Base-by-base conservation (phyloP, 805 yeast species). In the Nakazawaea laoshanensis region DNA sequence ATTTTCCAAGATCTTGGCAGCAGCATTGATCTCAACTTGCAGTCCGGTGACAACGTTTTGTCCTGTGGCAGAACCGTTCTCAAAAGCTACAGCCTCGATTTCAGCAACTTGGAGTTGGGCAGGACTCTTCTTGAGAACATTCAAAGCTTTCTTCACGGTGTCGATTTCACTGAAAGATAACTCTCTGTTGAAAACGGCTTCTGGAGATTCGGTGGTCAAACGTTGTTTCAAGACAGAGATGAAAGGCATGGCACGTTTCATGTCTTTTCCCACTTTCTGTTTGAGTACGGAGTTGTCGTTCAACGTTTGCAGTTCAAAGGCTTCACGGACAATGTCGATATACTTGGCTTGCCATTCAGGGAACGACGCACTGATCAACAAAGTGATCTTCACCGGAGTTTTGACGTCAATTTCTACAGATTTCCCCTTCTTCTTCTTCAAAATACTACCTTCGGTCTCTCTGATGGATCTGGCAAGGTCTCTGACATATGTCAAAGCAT, bases 191-290 rank as follows among this genome's bases (percentile, higher is more conserved):
- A 92, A 86, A 17, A 92, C 95, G 33, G 72, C 71, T 34, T 71
- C 74, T 13, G 95, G 77, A 19, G 77, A 59, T 52, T 83, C 94
- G 33, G 59, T 59, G 24, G 67, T 60, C 44, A 92, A 67, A 63
- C 94, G 77, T 53, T 79, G 84, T 60, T 92, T 88, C 57, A 92
- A 65, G 46, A 74, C 64, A 43, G 89, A 78, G 41, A 92, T 87
- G 57, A 88, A 89, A 39, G 97, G 97, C 97, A 92, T 92, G 39
- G 95, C 96, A 48, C 94, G 80, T 72, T 92, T 92, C 83, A 88
- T 84, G 50, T 92, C 97, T 56, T 77, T 79, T 44, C 84, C 84
- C 40, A 82, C 76, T 52, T 65, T 73, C 45, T 74, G 70, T 55
- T 70, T 79, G 47, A 82, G 63, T 37, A 61, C 63, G 49, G 67